Evolutionary conservation across 345 rosid species (phyloP).

Genomic region (Eucalyptus virginea): DNA sequence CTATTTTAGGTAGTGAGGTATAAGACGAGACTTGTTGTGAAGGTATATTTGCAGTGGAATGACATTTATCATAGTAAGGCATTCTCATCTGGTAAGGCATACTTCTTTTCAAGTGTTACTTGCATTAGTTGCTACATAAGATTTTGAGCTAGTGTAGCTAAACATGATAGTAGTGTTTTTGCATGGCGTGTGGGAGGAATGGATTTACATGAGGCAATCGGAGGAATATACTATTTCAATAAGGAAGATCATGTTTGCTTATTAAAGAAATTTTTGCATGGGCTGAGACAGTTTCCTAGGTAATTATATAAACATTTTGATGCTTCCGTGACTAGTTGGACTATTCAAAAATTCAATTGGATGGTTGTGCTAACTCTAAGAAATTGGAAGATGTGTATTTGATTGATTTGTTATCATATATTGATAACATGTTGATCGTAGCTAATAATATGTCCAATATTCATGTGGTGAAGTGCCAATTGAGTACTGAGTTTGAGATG

Average conservation of each 20-base stretch:
- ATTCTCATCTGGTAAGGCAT: neutral
- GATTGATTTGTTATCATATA: neutral
- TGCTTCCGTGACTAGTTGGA: neutral
- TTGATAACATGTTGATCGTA: neutral
- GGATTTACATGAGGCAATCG: neutral
- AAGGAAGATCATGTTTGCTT: neutral
- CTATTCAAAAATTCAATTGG: neutral
- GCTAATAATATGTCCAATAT: too few relatives aligned
- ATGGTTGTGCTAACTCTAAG: neutral
- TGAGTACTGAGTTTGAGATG: too few relatives aligned
- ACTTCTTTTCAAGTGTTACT: neutral
- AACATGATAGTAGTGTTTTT: too few relatives aligned
- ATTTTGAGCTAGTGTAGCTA: fast-evolving
- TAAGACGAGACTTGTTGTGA: too few relatives aligned
- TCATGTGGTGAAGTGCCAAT: neutral
- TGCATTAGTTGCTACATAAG: neutral
- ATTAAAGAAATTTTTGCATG: neutral
- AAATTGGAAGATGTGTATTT: neutral
- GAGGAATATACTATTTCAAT: neutral
- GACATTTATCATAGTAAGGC: too few relatives aligned
- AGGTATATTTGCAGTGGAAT: too few relatives aligned
- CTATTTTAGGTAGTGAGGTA: too few relatives aligned
- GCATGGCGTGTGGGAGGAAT: fast-evolving
- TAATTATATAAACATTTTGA: fast-evolving
- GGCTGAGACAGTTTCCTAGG: fast-evolving